Conservation (phyloP, 306 rosid species). For the Prunus dulcis region DNA sequence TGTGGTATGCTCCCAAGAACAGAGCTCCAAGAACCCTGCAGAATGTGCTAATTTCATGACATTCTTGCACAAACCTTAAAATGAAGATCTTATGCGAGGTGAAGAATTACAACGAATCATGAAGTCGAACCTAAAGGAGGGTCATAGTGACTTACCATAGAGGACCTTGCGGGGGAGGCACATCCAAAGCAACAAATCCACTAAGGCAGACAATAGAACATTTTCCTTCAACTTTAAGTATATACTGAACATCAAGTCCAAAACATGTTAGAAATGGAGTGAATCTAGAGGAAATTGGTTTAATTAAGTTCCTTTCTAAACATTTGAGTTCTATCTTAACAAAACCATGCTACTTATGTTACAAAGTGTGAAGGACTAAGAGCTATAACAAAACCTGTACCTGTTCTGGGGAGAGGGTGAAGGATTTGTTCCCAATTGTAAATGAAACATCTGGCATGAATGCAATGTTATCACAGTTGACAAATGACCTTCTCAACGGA, state of each 20-base stretch:
- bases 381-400: slow-evolving; percentile 22
- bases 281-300: not conserved
- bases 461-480: slow-evolving; percentile 46
- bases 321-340: not conserved
- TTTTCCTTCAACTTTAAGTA: slow-evolving; percentile 49
- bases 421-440: slow-evolving; percentile 52
- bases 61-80: not conserved
- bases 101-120: not conserved
- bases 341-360: not conserved
- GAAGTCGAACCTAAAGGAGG: not conserved
- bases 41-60: slow-evolving; percentile 16
- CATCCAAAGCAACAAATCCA: slow-evolving; percentile 66
- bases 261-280: not conserved
- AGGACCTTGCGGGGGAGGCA: slow-evolving; percentile 76
- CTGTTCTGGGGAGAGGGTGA: slow-evolving; percentile 65
- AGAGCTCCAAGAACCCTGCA: slow-evolving; percentile 75
- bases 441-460: slow-evolving; percentile 55
- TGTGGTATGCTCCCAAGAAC: slow-evolving; percentile 71
- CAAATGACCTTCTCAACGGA: slow-evolving; percentile 50
- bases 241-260: slow-evolving; percentile 42
- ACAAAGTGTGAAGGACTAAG: not conserved
- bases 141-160: slow-evolving; percentile 48
- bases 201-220: slow-evolving; percentile 50
- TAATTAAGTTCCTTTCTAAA: not conserved
- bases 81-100: not conserved